These are phyloP conservation scores for Perkinsela sp. DNA, from an alignment of 208 protist genomes.

Conservation along the genomic window DNA sequence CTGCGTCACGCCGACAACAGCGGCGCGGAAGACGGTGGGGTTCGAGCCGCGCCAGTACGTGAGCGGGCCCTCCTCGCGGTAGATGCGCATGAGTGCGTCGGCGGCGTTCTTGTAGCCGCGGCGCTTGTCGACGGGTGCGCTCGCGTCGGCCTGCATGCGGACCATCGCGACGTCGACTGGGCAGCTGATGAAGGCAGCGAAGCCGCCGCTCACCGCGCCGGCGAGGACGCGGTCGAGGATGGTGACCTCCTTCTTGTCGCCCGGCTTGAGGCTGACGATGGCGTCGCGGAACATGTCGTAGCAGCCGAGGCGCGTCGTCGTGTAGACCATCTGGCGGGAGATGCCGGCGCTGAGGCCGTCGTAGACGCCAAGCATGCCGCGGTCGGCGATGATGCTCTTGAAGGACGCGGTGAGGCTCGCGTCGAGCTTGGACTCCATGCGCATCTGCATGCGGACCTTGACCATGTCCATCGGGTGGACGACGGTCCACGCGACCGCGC, in stretches of 20 bases:
- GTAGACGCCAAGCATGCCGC: slow-evolving; percentile 19
- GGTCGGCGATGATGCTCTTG: slow-evolving; percentile 10
- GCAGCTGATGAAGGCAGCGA: slow-evolving; percentile 47
- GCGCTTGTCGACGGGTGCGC: slow-evolving; percentile 6
- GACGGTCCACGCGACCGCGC: slow-evolving; percentile 58
- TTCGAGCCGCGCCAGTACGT: slow-evolving; percentile 54
- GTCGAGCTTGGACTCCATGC: slow-evolving; percentile 16
- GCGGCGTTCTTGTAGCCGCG: slow-evolving; percentile 17
- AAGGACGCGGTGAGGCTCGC: slow-evolving; percentile 13
- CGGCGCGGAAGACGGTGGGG: slow-evolving; percentile 33
- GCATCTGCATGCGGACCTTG: slow-evolving; percentile 65
- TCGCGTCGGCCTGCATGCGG: slow-evolving; percentile 41
- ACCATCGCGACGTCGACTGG: slow-evolving; percentile 63
- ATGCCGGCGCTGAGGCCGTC: slow-evolving; percentile 39
- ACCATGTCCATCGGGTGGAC: slow-evolving; percentile 70
- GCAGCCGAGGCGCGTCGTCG: slow-evolving; percentile 42
- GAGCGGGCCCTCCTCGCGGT: slow-evolving; percentile 15
- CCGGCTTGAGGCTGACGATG: slow-evolving; percentile 12
- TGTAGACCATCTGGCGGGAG: slow-evolving; percentile 62
- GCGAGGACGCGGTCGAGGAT: slow-evolving; percentile 33
- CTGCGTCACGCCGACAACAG: slow-evolving; percentile 52
- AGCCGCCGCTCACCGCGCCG: slow-evolving; percentile 30
- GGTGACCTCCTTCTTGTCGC: slow-evolving; percentile 16
- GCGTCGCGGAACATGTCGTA: slow-evolving; percentile 59
- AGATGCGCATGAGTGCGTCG: slow-evolving; percentile 13